Base-by-base conservation (phyloP, 768 basidiomycete genomes). In the Mrakia blollopis region DNA sequence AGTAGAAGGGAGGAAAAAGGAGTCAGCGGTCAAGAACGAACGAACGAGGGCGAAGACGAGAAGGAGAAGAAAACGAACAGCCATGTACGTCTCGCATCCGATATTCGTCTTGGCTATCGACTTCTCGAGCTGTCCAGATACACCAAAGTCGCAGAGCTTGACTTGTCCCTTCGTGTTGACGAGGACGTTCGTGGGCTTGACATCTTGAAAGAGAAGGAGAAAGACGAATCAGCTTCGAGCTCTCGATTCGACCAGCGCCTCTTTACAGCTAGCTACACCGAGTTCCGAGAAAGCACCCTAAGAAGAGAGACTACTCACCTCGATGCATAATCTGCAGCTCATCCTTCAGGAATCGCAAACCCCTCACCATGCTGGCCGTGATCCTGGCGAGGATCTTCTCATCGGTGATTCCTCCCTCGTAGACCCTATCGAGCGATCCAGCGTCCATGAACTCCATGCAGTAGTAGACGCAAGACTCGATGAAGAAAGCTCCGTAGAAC, bases 361-460 rank as follows among this genome's bases (percentile, higher is more conserved):
- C 97, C 28, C 89, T 87, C 67, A 94, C 91, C 89, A 97, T 92
- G 78, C 87, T 88, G 14, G 86, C 87, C 1, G 93, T 91, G 73
- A 98, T 91, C 68, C 91, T 87, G 18, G 90, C 89, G 32, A 99
- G 86, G 14, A 96, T 93, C 52, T 89, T 86, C 82, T 99, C 97
- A 79, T 81, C 30, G 0, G 87, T 86, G 2, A 91, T 86, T 57
- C 90, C 88, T 54, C 85, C 85, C 44, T 86, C 83, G 79, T 87
- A 84, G 37, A 98, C 87, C 79, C 91, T 92, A 83, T 98, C 97
- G 67, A 99, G 87, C 57, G 90, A 92, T n/a, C 95, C 94, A 16
- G 94, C 95, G 83, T 99, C 96, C 97, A 99, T 99, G 85, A 91
- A 93, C 86, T 99, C 97, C 95, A 98, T 98, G 85, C 95, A 98